Evolutionary conservation across 208 protist species (phyloP).

Genomic region (Kentomonas sorsogonicus): DNA sequence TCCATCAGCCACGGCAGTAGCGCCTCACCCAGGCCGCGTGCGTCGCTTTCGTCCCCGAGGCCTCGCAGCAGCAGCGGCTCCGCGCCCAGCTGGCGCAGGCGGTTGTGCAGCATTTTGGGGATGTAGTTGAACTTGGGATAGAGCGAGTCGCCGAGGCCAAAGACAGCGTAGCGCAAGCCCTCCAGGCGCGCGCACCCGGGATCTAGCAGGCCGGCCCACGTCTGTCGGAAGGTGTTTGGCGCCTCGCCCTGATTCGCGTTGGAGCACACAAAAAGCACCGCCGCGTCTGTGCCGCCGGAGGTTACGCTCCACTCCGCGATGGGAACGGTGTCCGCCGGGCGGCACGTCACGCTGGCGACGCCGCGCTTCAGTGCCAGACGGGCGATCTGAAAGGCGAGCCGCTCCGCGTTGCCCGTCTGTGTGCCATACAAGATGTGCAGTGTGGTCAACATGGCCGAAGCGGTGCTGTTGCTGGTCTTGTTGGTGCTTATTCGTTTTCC

Average conservation of each 20-base stretch:
- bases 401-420: slow-evolving; percentile 74
- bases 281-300: slow-evolving; percentile 12
- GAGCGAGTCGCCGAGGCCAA: slow-evolving; percentile 85
- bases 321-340: slow-evolving; percentile 59
- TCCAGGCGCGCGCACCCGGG: slow-evolving; percentile 21
- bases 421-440: slow-evolving; percentile 79
- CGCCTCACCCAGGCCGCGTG: slow-evolving; percentile 61
- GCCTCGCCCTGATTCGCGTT: slow-evolving; percentile 85
- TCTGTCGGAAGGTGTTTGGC: slow-evolving; percentile 60
- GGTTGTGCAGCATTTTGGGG: slow-evolving; percentile 90
- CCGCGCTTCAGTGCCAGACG: slow-evolving; percentile 54
- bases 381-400: slow-evolving; percentile 44
- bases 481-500: slow-evolving; percentile 6
- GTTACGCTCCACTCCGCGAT: slow-evolving; percentile 48
- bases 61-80: slow-evolving; percentile 68
- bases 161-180: slow-evolving; percentile 78
- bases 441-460: slow-evolving; percentile 14
- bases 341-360: slow-evolving; percentile 29
- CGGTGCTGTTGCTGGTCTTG: background rate
- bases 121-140: slow-evolving; percentile 92
- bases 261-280: slow-evolving; percentile 63
- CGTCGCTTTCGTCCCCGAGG: slow-evolving; percentile 89
- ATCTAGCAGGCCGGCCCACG: slow-evolving; percentile 58
- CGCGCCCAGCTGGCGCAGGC: slow-evolving; percentile 76
- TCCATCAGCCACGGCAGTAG: slow-evolving; percentile 64